Evolutionary conservation across 495 filamentous ascomycete species (phyloP).

Genomic region (Neurospora sp.): DNA sequence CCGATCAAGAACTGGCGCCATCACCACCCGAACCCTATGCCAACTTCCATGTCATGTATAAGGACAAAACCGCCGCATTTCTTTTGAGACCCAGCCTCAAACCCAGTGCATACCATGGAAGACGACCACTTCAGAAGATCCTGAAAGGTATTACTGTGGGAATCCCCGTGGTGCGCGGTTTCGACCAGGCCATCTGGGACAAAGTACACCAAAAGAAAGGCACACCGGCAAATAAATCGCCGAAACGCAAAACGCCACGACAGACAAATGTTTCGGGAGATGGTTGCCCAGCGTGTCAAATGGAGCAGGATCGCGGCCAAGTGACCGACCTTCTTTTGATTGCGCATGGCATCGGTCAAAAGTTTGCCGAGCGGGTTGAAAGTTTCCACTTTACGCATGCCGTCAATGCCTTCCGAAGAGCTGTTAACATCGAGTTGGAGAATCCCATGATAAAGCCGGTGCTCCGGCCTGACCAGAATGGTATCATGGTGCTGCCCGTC

Average conservation of each 20-base stretch:
- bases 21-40: slow-evolving; percentile 37
- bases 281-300: slow-evolving; percentile 39
- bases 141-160: slow-evolving; percentile 74
- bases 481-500: slow-evolving; percentile 47
- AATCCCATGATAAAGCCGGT: slow-evolving; percentile 61
- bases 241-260: slow-evolving; percentile 15
- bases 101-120: slow-evolving; percentile 69
- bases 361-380: slow-evolving; percentile 89
- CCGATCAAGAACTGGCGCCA: slow-evolving; percentile 25
- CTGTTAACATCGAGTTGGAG: slow-evolving; percentile 74
- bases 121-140: slow-evolving; percentile 72
- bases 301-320: slow-evolving; percentile 53
- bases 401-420: slow-evolving; percentile 81
- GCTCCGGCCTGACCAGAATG: slow-evolving; percentile 54
- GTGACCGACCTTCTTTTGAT: slow-evolving; percentile 84
- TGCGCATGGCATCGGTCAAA: slow-evolving; percentile 93
- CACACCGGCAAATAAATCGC: slow-evolving; percentile 32
- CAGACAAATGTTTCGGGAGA: not conserved
- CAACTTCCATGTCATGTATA: slow-evolving; percentile 72
- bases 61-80: slow-evolving; percentile 62
- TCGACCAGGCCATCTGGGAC: slow-evolving; percentile 68
- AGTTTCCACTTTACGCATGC: slow-evolving; percentile 95
- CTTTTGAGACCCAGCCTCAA: slow-evolving; percentile 69
- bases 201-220: slow-evolving; percentile 47
- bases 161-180: slow-evolving; percentile 78